These are phyloP conservation scores for Aspergillus taichungensis DNA, from an alignment of 495 filamentous ascomycete species.

Conservation along the genomic window DNA sequence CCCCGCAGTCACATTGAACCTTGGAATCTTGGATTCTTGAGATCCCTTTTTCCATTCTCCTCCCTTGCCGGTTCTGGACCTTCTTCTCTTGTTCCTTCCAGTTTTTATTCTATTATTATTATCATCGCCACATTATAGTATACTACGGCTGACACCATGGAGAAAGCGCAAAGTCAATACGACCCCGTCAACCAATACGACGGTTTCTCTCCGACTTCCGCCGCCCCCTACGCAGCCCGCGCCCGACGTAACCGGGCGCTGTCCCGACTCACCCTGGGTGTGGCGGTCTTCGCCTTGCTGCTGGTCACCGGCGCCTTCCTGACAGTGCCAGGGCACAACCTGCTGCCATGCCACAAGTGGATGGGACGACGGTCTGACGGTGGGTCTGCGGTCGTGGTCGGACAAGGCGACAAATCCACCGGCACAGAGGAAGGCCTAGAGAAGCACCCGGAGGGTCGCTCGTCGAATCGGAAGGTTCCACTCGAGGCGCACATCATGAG, in stretches of 20 bases:
- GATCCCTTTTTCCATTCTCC: not conserved
- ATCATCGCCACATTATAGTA: not conserved
- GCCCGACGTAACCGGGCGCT: slow-evolving; percentile 13
- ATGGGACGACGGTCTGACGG: not conserved
- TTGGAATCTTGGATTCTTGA: not conserved
- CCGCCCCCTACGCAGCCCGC: slow-evolving; percentile 1
- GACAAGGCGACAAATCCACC: not conserved
- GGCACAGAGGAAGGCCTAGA: not conserved
- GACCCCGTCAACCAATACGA: not conserved
- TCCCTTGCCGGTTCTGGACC: not conserved
- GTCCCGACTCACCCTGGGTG: slow-evolving; percentile 6
- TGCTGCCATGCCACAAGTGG: slow-evolving; percentile 6
- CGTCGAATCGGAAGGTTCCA: slow-evolving; percentile 44
- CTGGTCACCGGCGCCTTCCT: slow-evolving; percentile 13
- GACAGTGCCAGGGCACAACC: not conserved
- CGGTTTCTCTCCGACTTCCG: slow-evolving; percentile 1
- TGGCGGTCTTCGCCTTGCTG: slow-evolving; percentile 16
- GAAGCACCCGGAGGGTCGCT: not conserved
- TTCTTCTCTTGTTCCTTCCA: not conserved
- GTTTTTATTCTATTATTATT: not conserved
- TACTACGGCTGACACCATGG: slow-evolving; percentile 4
- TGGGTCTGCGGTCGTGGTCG: not conserved
- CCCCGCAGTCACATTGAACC: no score
- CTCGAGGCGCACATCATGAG: slow-evolving; percentile 91
- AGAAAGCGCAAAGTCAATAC: slow-evolving; percentile 1